Percentiles rank a stretch among this genome's conserved stretches.
phyloP scores from a whole-genome alignment of 2,329 filamentous ascomycete species.

The Pyrenophora seminiperda region DNA sequence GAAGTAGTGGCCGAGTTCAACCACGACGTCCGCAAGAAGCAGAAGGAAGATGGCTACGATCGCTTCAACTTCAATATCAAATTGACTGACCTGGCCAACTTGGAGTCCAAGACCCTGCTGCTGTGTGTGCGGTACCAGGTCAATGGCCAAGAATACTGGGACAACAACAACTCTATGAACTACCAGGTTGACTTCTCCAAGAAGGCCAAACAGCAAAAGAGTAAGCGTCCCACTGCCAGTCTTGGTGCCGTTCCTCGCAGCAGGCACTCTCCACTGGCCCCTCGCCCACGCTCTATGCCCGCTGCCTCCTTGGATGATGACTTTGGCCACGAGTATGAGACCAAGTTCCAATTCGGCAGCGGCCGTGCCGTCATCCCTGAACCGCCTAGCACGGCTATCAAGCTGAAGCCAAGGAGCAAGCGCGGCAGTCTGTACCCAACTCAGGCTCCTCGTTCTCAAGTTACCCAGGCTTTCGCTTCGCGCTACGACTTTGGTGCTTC shows the following conservation, averaged over 20 bases:
- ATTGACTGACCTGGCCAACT: constrained; percentile 84
- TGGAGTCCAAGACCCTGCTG: constrained; percentile 90
- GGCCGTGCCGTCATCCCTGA: constrained; percentile 60
- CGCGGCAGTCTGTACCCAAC: constrained; percentile 65
- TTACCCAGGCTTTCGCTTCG: constrained; percentile 80
- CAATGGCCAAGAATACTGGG: constrained; percentile 87
- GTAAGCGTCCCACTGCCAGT: constrained; percentile 58
- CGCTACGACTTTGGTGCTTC: constrained; percentile 98
- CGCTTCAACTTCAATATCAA: constrained; percentile 95
- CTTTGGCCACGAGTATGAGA: constrained; percentile 66
- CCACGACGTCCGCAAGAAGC: constrained; percentile 73
- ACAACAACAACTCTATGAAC: constrained; percentile 86
- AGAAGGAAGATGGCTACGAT: constrained; percentile 72
- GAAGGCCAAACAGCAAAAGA: constrained; percentile 63
- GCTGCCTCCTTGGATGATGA: constrained; percentile 65
- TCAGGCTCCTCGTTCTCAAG: constrained; percentile 54
- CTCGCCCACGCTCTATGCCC: constrained; percentile 57
- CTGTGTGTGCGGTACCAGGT: constrained; percentile 90
- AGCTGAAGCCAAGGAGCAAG: constrained; percentile 73
- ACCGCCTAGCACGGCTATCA: constrained; percentile 62
- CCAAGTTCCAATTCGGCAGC: constrained; percentile 53
- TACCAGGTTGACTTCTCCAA: constrained; percentile 94
- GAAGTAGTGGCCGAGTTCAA: constrained; percentile 90
- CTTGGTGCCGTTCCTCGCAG: constrained; percentile 57
- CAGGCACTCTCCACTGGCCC: constrained; percentile 53